Evolutionary conservation across 1,139 yeast species (phyloP), one percentile per base, ranked within the genome.

Genomic region (Debaryomyces sp.): DNA sequence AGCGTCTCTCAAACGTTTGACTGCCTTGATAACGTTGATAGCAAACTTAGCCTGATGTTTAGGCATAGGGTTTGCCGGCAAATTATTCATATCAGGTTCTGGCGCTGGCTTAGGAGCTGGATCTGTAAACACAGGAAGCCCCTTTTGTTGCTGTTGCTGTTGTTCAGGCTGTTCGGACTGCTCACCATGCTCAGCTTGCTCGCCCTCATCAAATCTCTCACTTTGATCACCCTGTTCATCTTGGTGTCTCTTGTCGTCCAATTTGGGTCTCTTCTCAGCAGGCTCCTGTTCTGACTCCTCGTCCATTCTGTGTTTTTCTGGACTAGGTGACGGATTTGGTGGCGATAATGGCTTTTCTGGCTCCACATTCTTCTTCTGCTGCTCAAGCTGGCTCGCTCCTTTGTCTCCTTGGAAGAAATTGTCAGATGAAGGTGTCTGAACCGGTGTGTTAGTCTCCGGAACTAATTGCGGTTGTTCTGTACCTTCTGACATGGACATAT

Each of bases 1-100:
- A 1, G 98, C 96, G 69, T 95, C 99, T 68, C 92, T 89, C 60
- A 92, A 78, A 55, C 98, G 76, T 66, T 89, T 91, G 49, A 95
- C 86, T 15, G 96, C 94, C 62, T 86, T 87, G 45, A 87, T 77
- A 2, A 88, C 77, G 61, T 85, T 85, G 29, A 78, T 55, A 1
- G 88, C 89, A 63, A 82, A 86, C 63, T 85, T 85, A 56, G 80
- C 77, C 69, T 94, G 98, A 67, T 92, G 97, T 51, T 84, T 80
- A 17, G 98, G 96, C 56, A 92, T 73, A n/a, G 96, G 95, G 52
- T 76, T 64, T 15, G 59, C 73, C 1, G 92, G 89, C 32, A 86
- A 71, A 57, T 85, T 84, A 57, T 80, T 61, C 84, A 85, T 79
- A 59, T 85, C 90, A 0, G 92, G 91, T 61, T 86, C 91, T 6